Evolutionary conservation across 2,329 filamentous ascomycete species (phyloP), one percentile per base, ranked within the genome.

Genomic region (Colletotrichum truncatum): DNA sequence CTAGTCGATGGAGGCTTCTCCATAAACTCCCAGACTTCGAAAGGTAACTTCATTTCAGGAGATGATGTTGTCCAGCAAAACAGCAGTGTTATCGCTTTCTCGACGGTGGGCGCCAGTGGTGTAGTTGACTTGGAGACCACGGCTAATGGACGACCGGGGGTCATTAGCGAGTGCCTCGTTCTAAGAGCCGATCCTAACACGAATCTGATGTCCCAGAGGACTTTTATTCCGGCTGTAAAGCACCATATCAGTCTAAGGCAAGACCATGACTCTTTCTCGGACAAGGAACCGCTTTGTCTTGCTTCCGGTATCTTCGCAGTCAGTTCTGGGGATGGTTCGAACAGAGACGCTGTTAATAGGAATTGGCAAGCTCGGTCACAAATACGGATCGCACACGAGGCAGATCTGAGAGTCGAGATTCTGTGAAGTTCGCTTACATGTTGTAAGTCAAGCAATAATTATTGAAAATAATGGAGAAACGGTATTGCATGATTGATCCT

Each of bases 111-210:
- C 12, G 57, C 54, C 3, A 67, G 62, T 14, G 65, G 69, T 10
- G 43, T 70, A 6, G 49, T 53, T 10, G 57, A 62, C 38, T 26
- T 63, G 21, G 18, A 14, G n/a, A 46, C n/a, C n/a, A 25, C 4
- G 11, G 14, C 5, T n/a, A 4, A 41, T 8, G 4, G 14, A 11
- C 11, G 30, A 30, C n/a, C 26, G 48, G 28, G 4, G 39, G 43
- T 10, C 23, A 28, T 9, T 28, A 38, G 54, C 41, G 23, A 63
- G 23, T 48, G 32, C 2, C 48, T 57, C 18, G 56, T 65, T 12
- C 36, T 70, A 30, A 52, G 46, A 41, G 46, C 67, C 18, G 68
- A 70, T 26, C 64, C 69, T 4, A 70, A 70, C 54, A 70, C 68
- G 7, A 70, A 70, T 18, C 23, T 70, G 12, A 51, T 69, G 16